Conservation (phyloP, 2,329 filamentous ascomycete genomes). For the Scytalidium sp. region DNA sequence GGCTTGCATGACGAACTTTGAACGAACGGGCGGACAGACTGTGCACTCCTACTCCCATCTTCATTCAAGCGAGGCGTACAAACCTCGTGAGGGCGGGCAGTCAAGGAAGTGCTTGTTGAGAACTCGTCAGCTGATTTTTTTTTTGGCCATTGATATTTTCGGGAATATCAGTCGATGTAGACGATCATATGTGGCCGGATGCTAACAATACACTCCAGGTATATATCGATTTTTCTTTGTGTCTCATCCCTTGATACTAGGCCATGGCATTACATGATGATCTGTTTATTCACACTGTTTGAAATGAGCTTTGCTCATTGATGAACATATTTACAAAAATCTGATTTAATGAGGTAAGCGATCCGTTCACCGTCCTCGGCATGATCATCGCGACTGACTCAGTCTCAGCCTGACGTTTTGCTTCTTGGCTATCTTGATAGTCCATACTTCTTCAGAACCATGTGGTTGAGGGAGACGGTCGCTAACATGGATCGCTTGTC, state of each 20-base stretch:
- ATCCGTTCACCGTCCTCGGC: constrained; percentile 6
- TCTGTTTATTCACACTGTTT: constrained; percentile 41
- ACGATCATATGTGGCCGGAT: constrained; percentile 1
- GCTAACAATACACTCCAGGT: constrained; percentile 17
- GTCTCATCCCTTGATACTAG: constrained; percentile 6
- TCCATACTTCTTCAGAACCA: constrained; percentile 2
- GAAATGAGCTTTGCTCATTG: constrained; percentile 29
- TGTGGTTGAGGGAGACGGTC: too few relatives aligned
- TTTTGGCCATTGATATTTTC: constrained; percentile 16
- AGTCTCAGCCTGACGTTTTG: constrained; percentile 27
- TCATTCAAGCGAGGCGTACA: constrained; percentile 36
- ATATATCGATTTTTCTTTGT: constrained; percentile 10
- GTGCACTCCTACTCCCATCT: constrained; percentile 29
- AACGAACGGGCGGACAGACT: constrained; percentile 45
- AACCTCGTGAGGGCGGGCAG: constrained; percentile 31
- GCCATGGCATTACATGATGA: constrained; percentile 34
- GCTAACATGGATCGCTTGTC: constrained; percentile 19
- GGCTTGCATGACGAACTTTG: constrained; percentile 38
- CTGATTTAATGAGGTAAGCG: constrained; percentile 42
- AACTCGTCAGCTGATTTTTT: constrained; percentile 39
- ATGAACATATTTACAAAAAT: constrained; percentile 37
- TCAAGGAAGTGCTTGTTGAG: constrained; percentile 38
- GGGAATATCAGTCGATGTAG: constrained; percentile 10
- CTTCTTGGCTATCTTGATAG: constrained; percentile 22
- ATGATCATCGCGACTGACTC: constrained; percentile 10